A percentile compares a stretch with the other conserved stretches of the same genome.
phyloP scores from a whole-genome alignment of 2,329 filamentous ascomycete genomes.

The Fusarium penzigii region DNA sequence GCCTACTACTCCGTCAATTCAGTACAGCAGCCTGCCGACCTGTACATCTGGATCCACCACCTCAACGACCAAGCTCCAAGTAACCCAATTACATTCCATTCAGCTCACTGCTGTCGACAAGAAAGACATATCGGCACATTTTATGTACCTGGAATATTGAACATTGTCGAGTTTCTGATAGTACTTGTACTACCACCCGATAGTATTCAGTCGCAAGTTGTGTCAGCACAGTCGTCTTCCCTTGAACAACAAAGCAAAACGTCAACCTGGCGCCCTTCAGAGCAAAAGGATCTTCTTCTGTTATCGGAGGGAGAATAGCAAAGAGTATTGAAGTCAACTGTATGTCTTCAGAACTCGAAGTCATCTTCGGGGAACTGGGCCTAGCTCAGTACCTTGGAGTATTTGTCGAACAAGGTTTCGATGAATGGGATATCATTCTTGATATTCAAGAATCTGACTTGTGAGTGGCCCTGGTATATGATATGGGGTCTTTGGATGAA shows the following conservation, averaged over 20 bases:
- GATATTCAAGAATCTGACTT: conserved; percentile 85
- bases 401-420: conserved; percentile 79
- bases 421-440: conserved; percentile 80
- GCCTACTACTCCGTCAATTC: too few relatives aligned
- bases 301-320: conserved; percentile 10
- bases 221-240: conserved; percentile 1
- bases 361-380: conserved; percentile 73
- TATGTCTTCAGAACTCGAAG: conserved; percentile 60
- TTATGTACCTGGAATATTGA: too few relatives aligned
- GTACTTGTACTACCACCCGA: too few relatives aligned
- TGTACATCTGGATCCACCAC: too few relatives aligned
- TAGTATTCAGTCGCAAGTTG: too few relatives aligned
- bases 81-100: too few relatives aligned
- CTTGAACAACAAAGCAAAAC: conserved; percentile 1
- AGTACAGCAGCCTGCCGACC: too few relatives aligned
- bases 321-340: conserved; percentile 25
- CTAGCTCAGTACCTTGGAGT: conserved; percentile 73
- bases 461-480: conserved; percentile 47
- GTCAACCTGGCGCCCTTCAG: conserved; percentile 22
- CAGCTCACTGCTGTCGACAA: too few relatives aligned
- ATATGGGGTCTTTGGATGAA: conserved; percentile 17
- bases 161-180: too few relatives aligned
- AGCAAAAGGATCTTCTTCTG: conserved; percentile 5
- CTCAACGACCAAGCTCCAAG: too few relatives aligned
- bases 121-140: too few relatives aligned